Evolutionary conservation across 352 stramenopile genomes (phyloP), one percentile per base, ranked within the genome.

Genomic region (Pythium vanterpoolii): DNA sequence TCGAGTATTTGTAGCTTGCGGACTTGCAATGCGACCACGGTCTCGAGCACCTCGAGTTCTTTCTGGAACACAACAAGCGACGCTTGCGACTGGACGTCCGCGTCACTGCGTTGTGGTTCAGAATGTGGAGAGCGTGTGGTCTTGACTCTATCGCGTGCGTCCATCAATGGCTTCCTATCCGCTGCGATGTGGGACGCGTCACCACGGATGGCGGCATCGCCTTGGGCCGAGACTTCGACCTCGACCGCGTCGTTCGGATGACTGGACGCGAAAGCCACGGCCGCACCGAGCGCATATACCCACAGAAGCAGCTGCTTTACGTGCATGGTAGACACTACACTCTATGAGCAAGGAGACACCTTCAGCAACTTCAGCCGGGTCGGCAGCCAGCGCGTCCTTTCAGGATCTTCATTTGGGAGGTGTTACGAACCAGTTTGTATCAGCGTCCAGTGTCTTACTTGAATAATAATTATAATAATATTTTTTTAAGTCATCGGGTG

Each of bases 41-140:
- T 30, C 45, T 70, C 50, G 5, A 70, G 38, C 31, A 26, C 49
- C 38, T 60, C 49, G 5, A 69, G 42, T 24, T 69, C 62, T 14
- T 61, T 38, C n/a, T 64, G 48, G 10, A 69, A n/a, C 16, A 54
- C 50, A 4, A 55, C 31, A 18, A 62, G 30, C n/a, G 53, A 58
- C 11, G 56, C 55, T n/a, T 36, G 24, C 7, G 48, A 47, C 19
- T 19, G n/a, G 24, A 34, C 21, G 19, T 57, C 23, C 7, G 31
- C 16, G 31, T 38, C 21, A 24, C 23, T 16, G 21, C 3, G 19
- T 1, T 4, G 16, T n/a, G n/a, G 30, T n/a, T 31, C n/a, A n/a
- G n/a, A n/a, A n/a, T n/a, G n/a, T n/a, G n/a, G n/a, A 6, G 19
- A 23, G n/a, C n/a, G 3, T 18, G 1, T 23, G 6, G 5, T 18